Conservation (phyloP, 305 asterid genomes). For the Galium porrigens region DNA sequence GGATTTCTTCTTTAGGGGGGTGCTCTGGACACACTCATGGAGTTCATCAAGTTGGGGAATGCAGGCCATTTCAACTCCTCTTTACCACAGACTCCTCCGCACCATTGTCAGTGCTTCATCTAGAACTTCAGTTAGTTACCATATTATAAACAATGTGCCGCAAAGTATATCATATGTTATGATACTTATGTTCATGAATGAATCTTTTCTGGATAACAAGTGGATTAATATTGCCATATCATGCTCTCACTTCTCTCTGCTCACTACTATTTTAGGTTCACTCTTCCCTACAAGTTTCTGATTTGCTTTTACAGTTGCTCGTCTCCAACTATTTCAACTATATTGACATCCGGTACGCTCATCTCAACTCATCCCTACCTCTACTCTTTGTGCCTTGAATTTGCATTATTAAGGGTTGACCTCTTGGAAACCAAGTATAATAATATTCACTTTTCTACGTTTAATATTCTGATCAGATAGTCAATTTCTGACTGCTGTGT, state of each 20-base stretch:
- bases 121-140: too few species aligned
- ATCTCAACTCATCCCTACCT: neutral
- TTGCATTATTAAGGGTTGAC: neutral
- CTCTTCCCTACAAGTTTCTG: constrained; percentile 33
- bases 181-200: too few species aligned
- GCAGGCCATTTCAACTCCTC: constrained; percentile 58
- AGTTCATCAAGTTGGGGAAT: constrained; percentile 70
- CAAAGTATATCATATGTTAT: too few species aligned
- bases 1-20: constrained; percentile 42
- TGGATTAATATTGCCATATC: too few species aligned
- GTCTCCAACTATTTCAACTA: constrained; percentile 56
- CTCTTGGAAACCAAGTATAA: neutral
- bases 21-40: constrained; percentile 67
- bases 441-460: neutral
- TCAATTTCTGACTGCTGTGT: neutral
- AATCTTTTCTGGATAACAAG: too few species aligned
- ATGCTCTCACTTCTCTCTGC: neutral
- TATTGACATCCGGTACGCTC: constrained; percentile 60
- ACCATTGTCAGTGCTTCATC: constrained; percentile 47
- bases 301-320: constrained; percentile 44
- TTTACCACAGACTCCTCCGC: constrained; percentile 54
- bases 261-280: constrained; percentile 32
- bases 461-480: neutral
- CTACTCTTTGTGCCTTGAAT: neutral
- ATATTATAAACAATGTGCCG: too few species aligned